phyloP scores from a whole-genome alignment of 768 basidiomycete genomes.

The Naganishia antarctica region DNA sequence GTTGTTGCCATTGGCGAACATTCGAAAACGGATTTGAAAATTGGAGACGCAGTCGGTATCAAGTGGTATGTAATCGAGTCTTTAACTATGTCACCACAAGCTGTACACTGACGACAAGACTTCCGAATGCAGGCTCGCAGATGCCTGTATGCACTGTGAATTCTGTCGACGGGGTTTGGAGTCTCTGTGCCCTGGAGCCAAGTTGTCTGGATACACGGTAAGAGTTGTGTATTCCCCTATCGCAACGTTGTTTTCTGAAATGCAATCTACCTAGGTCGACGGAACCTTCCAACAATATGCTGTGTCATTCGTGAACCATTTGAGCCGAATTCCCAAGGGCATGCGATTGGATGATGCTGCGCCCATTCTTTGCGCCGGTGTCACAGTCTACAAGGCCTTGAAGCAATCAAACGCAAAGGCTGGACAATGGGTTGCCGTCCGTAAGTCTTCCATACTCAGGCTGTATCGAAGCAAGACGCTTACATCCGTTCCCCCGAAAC shows the following conservation, averaged over 20 bases:
- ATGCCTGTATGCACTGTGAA: conserved; percentile 67
- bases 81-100: background rate
- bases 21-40: conserved; percentile 62
- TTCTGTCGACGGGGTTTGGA: conserved; percentile 59
- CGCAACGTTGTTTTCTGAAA: background rate
- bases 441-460: conserved; percentile 1
- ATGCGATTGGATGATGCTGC: conserved; percentile 58
- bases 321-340: conserved; percentile 73
- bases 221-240: background rate
- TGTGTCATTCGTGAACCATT: conserved; percentile 45
- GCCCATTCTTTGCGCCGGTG: conserved; percentile 70
- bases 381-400: conserved; percentile 81
- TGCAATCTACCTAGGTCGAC: conserved; percentile 50
- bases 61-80: conserved; percentile 51
- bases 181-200: conserved; percentile 61
- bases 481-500: background rate
- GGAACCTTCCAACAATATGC: conserved; percentile 63
- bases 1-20: conserved; percentile 73
- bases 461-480: background rate
- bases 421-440: conserved; percentile 55
- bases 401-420: conserved; percentile 63
- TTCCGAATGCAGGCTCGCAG: conserved; percentile 50
- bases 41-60: conserved; percentile 77
- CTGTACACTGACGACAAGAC: background rate
- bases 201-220: conserved; percentile 63